Evolutionary conservation across 805 yeast genomes (phyloP).

Genomic region (Saccharomyces cerevisiae): DNA sequence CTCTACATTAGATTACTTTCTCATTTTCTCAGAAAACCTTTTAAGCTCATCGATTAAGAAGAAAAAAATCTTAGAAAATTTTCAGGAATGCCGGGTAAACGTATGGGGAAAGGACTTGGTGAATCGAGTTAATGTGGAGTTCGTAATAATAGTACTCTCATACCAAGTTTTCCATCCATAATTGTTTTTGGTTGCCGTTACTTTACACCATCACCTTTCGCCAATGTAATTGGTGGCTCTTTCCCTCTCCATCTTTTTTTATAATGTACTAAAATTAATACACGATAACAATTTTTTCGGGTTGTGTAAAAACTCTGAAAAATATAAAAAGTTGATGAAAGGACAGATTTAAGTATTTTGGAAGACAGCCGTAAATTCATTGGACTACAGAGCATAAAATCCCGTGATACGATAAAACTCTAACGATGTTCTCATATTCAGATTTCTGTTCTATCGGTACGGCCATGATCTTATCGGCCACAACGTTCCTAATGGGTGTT

Average conservation of each 20-base stretch:
- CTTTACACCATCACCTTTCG: neutral
- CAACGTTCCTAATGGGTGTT: conserved; percentile 75
- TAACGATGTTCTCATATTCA: conserved; percentile 14
- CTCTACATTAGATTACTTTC: neutral
- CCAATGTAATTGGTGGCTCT: neutral
- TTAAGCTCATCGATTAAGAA: neutral
- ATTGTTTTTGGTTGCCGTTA: neutral
- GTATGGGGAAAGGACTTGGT: neutral
- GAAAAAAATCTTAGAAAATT: neutral
- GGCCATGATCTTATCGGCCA: conserved; percentile 32
- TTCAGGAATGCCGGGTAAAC: neutral
- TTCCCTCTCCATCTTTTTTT: neutral
- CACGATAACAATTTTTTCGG: neutral
- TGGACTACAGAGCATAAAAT: neutral
- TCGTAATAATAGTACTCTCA: neutral
- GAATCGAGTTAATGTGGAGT: neutral
- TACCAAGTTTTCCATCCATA: neutral
- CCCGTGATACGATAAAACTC: neutral
- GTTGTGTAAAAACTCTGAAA: neutral
- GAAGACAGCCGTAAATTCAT: neutral
- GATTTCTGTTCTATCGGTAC: conserved; percentile 28
- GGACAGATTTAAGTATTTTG: neutral
- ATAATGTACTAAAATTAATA: neutral
- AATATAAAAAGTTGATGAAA: neutral
- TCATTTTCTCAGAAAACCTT: neutral